Evolutionary conservation across 345 rosid species (phyloP).

Genomic region (Arabidopsis arenosa): DNA sequence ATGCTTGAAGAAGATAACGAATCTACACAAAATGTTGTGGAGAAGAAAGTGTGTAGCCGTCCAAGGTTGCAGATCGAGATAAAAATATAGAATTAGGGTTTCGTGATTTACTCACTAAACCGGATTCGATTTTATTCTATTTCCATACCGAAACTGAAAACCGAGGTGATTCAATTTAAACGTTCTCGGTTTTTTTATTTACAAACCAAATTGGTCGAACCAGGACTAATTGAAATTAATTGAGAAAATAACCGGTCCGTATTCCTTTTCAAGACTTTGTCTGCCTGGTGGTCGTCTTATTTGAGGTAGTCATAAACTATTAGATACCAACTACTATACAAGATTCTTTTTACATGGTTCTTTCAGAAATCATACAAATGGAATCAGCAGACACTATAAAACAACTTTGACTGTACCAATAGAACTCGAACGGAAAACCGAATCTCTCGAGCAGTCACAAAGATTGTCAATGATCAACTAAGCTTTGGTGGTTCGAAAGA

Average conservation of each 20-base stretch:
- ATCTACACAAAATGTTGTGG: background rate
- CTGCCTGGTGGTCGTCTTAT: background rate
- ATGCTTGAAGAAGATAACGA: background rate
- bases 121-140: background rate
- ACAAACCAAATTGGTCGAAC: background rate
- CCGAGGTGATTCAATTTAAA: background rate
- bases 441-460: background rate
- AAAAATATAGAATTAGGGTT: background rate
- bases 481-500: background rate
- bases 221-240: background rate
- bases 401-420: background rate
- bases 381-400: background rate
- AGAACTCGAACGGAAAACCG: background rate
- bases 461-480: background rate
- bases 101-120: background rate
- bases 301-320: too few species aligned
- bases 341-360: constrained; percentile 14
- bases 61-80: background rate
- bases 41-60: constrained; percentile 1
- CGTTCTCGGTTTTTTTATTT: background rate
- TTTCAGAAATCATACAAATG: constrained; percentile 21
- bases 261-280: background rate
- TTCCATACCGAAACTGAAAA: background rate
- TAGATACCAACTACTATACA: background rate
- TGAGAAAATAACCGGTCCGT: background rate